Conservation (phyloP, 192 early-diverging fungal species). For the Gryganskiella cystojenkinii region DNA sequence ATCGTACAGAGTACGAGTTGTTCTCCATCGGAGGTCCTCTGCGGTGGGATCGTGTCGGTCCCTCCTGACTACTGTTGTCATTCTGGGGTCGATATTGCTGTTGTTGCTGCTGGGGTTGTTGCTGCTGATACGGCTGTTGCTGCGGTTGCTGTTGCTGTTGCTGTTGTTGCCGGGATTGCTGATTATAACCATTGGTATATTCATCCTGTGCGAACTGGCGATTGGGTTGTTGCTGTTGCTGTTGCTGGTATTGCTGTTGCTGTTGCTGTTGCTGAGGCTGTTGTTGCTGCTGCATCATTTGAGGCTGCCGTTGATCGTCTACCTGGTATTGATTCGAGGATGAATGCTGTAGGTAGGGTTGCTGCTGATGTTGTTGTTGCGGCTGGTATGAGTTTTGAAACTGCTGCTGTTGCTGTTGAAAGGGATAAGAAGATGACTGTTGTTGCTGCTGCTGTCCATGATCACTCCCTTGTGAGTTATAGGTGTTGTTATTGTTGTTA, state of each 20-base stretch:
- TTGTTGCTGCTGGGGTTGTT: slow-evolving; percentile 8
- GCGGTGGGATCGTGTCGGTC: slow-evolving; percentile 37
- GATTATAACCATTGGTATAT: slow-evolving; percentile 12
- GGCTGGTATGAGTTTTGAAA: too few relatives aligned
- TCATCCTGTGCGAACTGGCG: background rate
- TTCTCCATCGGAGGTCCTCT: slow-evolving; percentile 27
- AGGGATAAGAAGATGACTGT: background rate
- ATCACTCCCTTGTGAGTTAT: background rate
- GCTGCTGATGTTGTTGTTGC: background rate
- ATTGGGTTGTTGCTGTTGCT: slow-evolving; percentile 1
- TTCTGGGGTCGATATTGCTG: slow-evolving; percentile 11
- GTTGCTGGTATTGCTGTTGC: background rate
- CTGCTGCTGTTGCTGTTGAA: background rate
- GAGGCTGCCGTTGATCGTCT: background rate
- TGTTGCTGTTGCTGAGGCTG: slow-evolving; percentile 4
- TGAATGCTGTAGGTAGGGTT: slow-evolving; percentile 8
- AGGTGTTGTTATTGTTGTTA: background rate
- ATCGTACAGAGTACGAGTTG: slow-evolving; percentile 29
- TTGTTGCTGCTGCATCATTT: slow-evolving; percentile 19
- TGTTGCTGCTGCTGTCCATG: slow-evolving; percentile 3
- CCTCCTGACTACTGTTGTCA: slow-evolving; percentile 21
- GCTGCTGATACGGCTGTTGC: slow-evolving; percentile 1
- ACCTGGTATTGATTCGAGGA: background rate
- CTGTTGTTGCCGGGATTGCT: slow-evolving; percentile 12
- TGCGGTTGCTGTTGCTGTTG: slow-evolving; percentile 29